These are phyloP conservation scores for Cercospora zeae-maydis DNA, from an alignment of 2,329 filamentous ascomycete genomes.

Conservation along the genomic window DNA sequence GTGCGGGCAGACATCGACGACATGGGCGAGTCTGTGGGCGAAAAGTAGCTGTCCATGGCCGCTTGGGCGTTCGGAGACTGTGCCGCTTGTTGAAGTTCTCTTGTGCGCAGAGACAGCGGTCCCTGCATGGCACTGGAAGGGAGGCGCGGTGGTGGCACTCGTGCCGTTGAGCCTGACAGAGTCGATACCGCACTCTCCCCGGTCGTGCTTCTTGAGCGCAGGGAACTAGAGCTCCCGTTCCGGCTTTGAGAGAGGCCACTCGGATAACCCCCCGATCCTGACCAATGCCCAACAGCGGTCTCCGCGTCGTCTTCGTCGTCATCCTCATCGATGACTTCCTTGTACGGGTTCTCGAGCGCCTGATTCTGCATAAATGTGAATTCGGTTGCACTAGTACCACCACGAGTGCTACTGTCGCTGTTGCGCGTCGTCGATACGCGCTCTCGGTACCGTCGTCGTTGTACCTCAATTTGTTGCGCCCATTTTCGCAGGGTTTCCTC, in stretches of 20 bases:
- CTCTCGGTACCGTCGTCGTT: slow-evolving; percentile 56
- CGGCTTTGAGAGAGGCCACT: slow-evolving; percentile 22
- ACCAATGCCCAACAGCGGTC: slow-evolving; percentile 38
- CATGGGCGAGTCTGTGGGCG: slow-evolving; percentile 75
- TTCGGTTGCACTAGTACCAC: slow-evolving; percentile 59
- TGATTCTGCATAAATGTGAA: slow-evolving; percentile 77
- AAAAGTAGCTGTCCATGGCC: slow-evolving; percentile 83
- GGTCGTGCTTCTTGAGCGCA: slow-evolving; percentile 26
- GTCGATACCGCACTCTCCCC: slow-evolving; percentile 18
- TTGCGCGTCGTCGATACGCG: slow-evolving; percentile 46
- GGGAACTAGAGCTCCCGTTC: slow-evolving; percentile 25
- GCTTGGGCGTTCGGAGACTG: slow-evolving; percentile 60
- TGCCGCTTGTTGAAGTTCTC: slow-evolving; percentile 47
- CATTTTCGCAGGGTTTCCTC: slow-evolving; percentile 94
- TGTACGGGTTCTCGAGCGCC: slow-evolving; percentile 77
- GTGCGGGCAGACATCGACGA: slow-evolving; percentile 63
- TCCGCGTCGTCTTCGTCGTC: slow-evolving; percentile 53
- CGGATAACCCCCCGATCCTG: slow-evolving; percentile 12
- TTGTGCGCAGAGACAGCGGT: slow-evolving; percentile 66
- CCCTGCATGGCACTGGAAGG: slow-evolving; percentile 55
- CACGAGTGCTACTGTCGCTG: slow-evolving; percentile 30
- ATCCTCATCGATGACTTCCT: slow-evolving; percentile 54
- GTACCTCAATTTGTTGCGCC: slow-evolving; percentile 72
- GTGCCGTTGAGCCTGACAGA: slow-evolving; percentile 29
- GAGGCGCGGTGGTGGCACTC: slow-evolving; percentile 67